phyloP scores from a whole-genome alignment of 75 land plant species.

The Cupressus sempervirens region DNA sequence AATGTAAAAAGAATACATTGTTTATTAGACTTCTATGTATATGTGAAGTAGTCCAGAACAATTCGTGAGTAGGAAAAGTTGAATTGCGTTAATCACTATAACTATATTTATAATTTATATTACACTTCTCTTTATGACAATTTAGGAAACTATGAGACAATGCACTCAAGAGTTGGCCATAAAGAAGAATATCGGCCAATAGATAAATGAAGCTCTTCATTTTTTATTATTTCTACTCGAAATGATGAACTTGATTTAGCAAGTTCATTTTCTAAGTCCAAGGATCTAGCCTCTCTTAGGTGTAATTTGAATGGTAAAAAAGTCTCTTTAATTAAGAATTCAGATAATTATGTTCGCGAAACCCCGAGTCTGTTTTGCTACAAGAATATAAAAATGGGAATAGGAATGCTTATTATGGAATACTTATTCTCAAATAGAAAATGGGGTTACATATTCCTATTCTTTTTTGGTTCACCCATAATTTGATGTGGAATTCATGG shows the following conservation, averaged over 20 bases:
- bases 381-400: too few species aligned
- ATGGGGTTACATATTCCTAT: too few species aligned
- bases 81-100: background rate
- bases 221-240: conserved; percentile 1
- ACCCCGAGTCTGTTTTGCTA: too few species aligned
- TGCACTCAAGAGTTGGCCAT: conserved; percentile 79
- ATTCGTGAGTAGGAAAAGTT: background rate
- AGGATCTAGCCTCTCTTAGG: background rate
- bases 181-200: conserved; percentile 52
- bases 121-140: conserved; percentile 24
- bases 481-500: too few species aligned
- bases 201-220: background rate
- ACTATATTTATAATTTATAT: background rate
- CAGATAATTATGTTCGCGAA: conserved; percentile 1
- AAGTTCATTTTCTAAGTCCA: background rate
- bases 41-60: background rate
- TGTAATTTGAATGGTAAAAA: background rate
- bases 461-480: too few species aligned
- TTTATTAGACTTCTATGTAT: too few species aligned
- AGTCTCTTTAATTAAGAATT: background rate
- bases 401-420: too few species aligned
- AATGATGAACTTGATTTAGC: background rate
- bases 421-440: too few species aligned
- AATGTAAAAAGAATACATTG: too few species aligned
- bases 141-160: conserved; percentile 68